Evolutionary conservation across 2,329 filamentous ascomycete genomes (phyloP).

Genomic region (Paracoccidioides brasiliensis): DNA sequence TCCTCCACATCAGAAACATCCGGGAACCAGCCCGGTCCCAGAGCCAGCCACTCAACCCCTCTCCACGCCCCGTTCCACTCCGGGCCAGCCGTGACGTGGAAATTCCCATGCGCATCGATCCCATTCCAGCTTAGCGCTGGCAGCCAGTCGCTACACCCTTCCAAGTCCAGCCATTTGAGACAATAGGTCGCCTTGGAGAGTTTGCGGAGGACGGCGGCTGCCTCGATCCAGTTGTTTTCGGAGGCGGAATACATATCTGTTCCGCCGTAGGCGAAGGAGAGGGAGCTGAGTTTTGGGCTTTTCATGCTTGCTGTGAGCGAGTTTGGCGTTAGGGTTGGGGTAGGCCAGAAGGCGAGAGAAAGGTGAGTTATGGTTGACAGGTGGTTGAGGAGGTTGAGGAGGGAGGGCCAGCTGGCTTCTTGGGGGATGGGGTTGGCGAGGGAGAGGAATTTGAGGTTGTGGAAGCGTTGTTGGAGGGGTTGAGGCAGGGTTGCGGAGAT

Average conservation of each 20-base stretch:
- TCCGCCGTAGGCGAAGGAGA: conserved; percentile 36
- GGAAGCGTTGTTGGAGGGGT: conserved; percentile 29
- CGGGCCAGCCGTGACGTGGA: conserved; percentile 17
- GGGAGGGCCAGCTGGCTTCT: conserved; percentile 41
- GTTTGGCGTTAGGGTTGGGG: conserved; percentile 45
- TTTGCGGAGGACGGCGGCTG: conserved; percentile 42
- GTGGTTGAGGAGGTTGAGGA: conserved; percentile 41
- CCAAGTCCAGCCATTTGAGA: conserved; percentile 48
- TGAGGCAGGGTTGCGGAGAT: conserved; percentile 7
- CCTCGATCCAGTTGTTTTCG: conserved; percentile 44
- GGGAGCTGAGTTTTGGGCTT: conserved; percentile 27
- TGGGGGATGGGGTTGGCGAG: conserved; percentile 37
- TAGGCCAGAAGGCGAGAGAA: conserved; percentile 50
- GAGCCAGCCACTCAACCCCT: conserved; percentile 29
- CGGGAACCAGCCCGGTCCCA: conserved; percentile 32
- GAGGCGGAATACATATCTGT: conserved; percentile 40
- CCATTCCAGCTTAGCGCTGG: conserved; percentile 37
- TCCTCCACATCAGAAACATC: not conserved
- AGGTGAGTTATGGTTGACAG: conserved; percentile 48
- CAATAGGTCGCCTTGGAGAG: conserved; percentile 44
- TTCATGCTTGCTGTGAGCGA: conserved; percentile 33
- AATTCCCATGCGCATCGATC: conserved; percentile 16
- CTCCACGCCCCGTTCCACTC: conserved; percentile 37
- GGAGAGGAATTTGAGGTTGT: conserved; percentile 44
- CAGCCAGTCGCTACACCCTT: conserved; percentile 46